Base-by-base conservation (phyloP, 139 green algal species). In the Asterochloris sp. region DNA sequence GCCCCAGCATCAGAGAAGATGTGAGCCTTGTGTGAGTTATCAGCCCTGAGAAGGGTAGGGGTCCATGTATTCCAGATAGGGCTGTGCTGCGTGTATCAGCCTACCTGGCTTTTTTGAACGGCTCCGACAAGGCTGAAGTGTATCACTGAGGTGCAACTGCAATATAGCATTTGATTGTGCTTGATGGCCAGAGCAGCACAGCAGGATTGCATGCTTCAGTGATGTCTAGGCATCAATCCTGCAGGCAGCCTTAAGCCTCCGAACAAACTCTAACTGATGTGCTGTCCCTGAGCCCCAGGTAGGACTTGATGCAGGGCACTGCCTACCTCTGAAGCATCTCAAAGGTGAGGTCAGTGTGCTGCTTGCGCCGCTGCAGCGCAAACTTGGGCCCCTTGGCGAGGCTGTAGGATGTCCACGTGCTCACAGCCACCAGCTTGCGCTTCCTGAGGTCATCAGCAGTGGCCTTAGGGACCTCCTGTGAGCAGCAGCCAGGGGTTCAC, bases 321-420 rank as follows among this genome's bases (percentile, higher is more conserved):
- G 29, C 60, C 19, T 80, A 96, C 92, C 91, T 96, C 9, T 88
- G 74, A 13, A 99, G 64, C 95, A 99, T 98, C 38, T 99, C 97
- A 13, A 78, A 66, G 14, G 97, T 99, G 63, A 99, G 90, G 84
- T 99, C 97, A 4, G 96, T 98, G 29, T 91, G 93, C n/a, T 88
- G 81, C 91, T 98, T 97, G 73, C 92, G 94, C 38, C 91, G 89
- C 88, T 98, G 87, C 83, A 98, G 85, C 23, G 96, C 95, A 92
- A 99, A 99, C 87, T 98, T 95, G 74, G 96, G 86, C 0, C 97
- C 97, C 83, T 97, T 98, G 79, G 61, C 85, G 60, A 98, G 79
- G 66, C 83, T 85, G 85, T 94, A 99, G 24, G 94, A 97, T 83
- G 92, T 98, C 93, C 92, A 95, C 12, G 88, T 80, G 84, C 94